phyloP scores from a whole-genome alignment of 768 basidiomycete genomes.

The Dioszegia hungarica region DNA sequence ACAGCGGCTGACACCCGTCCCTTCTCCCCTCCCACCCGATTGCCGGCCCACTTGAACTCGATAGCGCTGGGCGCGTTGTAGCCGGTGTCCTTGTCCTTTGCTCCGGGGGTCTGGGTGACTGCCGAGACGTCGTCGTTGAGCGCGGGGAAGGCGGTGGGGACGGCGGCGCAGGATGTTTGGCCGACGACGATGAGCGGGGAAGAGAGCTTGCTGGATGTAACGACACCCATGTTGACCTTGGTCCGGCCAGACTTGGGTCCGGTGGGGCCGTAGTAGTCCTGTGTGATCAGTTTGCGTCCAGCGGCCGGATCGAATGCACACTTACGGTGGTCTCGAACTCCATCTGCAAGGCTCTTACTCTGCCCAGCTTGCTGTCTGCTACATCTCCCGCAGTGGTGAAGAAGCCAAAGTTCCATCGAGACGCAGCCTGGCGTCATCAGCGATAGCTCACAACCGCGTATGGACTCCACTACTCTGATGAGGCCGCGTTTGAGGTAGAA shows the following conservation, averaged over 20 bases:
- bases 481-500: background rate
- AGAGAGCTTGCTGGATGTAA: conserved; percentile 26
- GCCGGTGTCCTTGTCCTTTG: conserved; percentile 71
- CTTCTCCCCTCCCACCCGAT: conserved; percentile 53
- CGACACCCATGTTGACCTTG: conserved; percentile 70
- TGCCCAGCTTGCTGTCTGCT: conserved; percentile 54
- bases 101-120: conserved; percentile 55
- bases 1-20: conserved; percentile 51
- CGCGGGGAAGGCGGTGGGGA: conserved; percentile 10
- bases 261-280: conserved; percentile 67
- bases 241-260: conserved; percentile 77
- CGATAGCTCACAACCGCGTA: background rate
- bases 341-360: conserved; percentile 87
- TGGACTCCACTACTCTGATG: too few relatives aligned
- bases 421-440: conserved; percentile 57
- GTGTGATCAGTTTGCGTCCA: background rate
- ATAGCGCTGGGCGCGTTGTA: conserved; percentile 70
- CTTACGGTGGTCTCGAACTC: conserved; percentile 75
- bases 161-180: conserved; percentile 28
- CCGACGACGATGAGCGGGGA: conserved; percentile 35
- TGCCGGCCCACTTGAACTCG: conserved; percentile 71
- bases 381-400: conserved; percentile 61
- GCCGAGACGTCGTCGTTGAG: conserved; percentile 27
- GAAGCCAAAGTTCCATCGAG: conserved; percentile 90
- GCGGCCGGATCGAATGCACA: background rate